Conservation (phyloP, 2,329 filamentous ascomycete genomes). For the Sporothrix brunneoviolacea region DNA sequence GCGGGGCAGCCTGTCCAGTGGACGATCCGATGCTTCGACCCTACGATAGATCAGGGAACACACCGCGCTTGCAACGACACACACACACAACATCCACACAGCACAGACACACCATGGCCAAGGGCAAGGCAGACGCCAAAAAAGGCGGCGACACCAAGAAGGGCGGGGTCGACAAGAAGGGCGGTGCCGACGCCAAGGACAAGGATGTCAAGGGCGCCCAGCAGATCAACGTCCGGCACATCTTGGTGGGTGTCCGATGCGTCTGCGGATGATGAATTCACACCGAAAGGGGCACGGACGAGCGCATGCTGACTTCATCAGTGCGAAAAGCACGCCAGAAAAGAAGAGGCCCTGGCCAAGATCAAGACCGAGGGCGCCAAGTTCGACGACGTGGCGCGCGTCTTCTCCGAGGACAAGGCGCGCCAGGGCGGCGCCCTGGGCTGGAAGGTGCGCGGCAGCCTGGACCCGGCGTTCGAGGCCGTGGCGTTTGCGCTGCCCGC, state of each 20-base stretch:
- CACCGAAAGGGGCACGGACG: too few species aligned
- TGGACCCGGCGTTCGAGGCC: slow-evolving; percentile 64
- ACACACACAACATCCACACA: too few species aligned
- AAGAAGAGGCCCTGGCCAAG: slow-evolving; percentile 67
- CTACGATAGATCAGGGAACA: too few species aligned
- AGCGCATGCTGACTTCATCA: slow-evolving; percentile 23
- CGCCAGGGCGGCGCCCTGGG: slow-evolving; percentile 63
- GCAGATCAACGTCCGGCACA: slow-evolving; percentile 66
- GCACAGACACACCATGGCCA: slow-evolving; percentile 15
- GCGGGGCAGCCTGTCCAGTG: too few species aligned
- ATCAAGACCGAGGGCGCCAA: slow-evolving; percentile 56
- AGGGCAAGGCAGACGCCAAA: slow-evolving; percentile 19
- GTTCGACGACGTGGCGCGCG: slow-evolving; percentile 67
- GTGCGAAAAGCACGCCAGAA: slow-evolving; percentile 72
- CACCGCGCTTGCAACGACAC: too few species aligned
- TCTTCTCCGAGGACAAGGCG: slow-evolving; percentile 72
- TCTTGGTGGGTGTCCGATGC: slow-evolving; percentile 52
- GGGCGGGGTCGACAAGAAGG: slow-evolving; percentile 8
- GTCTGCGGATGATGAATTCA: too few species aligned
- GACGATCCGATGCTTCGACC: too few species aligned
- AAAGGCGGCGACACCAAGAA: slow-evolving; percentile 17
- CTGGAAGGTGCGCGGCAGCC: slow-evolving; percentile 62
- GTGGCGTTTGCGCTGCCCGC: slow-evolving; percentile 63
- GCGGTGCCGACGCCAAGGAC: slow-evolving; percentile 6
- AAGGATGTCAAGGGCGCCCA: slow-evolving; percentile 20